Evolutionary conservation across 805 yeast species (phyloP), one percentile per base, ranked within the genome.

Genomic region (Cyberlindnera samutprakarnensis): DNA sequence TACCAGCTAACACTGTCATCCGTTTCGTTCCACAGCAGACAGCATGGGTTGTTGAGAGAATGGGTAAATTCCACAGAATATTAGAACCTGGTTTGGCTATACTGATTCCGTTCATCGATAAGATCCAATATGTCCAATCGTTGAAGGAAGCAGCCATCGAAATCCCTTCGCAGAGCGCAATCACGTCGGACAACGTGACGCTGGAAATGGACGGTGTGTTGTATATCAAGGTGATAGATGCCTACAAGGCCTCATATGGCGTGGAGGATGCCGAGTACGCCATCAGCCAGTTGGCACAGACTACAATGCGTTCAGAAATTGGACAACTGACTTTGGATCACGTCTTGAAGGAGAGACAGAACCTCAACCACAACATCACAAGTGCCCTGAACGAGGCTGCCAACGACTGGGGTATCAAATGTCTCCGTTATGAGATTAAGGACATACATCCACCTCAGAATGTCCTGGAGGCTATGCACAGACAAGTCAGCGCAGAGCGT

Each of bases 181-280:
- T 84, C 53, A 84, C 94, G 12, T 72, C 84, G 13, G 95, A 84
- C 54, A 85, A 84, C 46, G 94, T 85, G 27, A 78, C 87, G 5
- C 65, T 84, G 42, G 92, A 83, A 44, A 68, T 84, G 67, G 94
- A 84, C 47, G 94, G 95, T 39, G 81, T 84, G 12, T 65, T 85
- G 38, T 85, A 82, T 49, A 73, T 83, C 46, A 75, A 75, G 44
- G 88, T 84, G 4, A 67, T 70, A 28, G 94, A 85, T 50, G 83
- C 94, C 5, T 84, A 78, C 54, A 82, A 79, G 61, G 94, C 94
- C 4, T 72, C 84, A 27, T 84, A 84, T 47, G 94, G 94, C 11
- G 94, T 84, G 14, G 94, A 85, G 51, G 88, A 84, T 49, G 85
- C 87, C 30, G 84, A 78, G 50, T 85, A 80, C 53, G 94, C 94